These are phyloP conservation scores for Tubosaeta sp. DNA, from an alignment of 768 basidiomycete genomes.

Conservation along the genomic window DNA sequence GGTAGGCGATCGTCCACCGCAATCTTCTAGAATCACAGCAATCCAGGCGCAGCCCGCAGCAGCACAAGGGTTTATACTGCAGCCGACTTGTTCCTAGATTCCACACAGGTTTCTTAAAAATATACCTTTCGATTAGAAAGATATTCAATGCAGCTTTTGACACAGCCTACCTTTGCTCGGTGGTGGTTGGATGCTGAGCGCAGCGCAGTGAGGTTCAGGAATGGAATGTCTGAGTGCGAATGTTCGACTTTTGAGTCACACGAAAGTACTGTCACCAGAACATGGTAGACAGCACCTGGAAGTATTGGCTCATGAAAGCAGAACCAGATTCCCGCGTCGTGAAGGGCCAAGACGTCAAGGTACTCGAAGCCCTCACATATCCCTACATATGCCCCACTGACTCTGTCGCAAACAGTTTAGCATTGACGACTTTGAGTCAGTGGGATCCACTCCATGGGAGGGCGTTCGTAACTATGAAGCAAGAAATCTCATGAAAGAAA, in stretches of 20 bases:
- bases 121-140: not conserved
- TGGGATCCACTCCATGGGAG: constrained; percentile 74
- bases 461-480: constrained; percentile 86
- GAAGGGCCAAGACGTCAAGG: constrained; percentile 87
- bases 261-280: too few relatives aligned
- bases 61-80: not conserved
- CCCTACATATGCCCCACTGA: not conserved
- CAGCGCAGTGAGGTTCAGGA: not conserved
- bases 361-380: constrained; percentile 13
- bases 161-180: not conserved
- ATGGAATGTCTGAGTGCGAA: not conserved
- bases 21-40: not conserved
- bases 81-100: not conserved
- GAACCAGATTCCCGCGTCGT: constrained; percentile 81
- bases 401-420: constrained; percentile 57
- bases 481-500: constrained; percentile 78
- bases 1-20: not conserved
- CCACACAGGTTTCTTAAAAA: not conserved
- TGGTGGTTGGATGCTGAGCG: not conserved
- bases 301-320: constrained; percentile 76
- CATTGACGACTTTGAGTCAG: constrained; percentile 78
- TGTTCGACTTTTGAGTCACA: not conserved
- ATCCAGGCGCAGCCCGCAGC: not conserved
- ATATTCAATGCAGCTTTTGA: not conserved
- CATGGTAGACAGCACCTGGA: constrained; percentile 14